These are phyloP conservation scores for Cucurbita maxima DNA, from an alignment of 306 rosid genomes.

Conservation along the genomic window DNA sequence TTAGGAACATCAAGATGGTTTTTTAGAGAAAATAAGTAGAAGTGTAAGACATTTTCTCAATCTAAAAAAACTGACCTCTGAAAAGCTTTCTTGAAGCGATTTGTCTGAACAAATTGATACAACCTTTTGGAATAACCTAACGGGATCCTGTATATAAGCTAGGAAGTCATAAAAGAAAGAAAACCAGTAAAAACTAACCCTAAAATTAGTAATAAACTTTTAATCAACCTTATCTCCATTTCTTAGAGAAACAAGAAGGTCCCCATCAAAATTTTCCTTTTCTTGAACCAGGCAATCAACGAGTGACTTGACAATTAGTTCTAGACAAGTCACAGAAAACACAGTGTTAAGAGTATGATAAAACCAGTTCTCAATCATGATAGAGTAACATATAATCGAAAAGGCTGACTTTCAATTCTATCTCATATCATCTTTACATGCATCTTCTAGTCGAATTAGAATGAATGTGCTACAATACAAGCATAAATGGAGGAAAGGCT, in stretches of 20 bases:
- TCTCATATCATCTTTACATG: background rate
- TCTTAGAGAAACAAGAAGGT: slow-evolving; percentile 34
- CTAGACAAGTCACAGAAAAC: slow-evolving; percentile 15
- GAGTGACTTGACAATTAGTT: slow-evolving; percentile 41
- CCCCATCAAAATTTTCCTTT: slow-evolving; percentile 66
- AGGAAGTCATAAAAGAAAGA: background rate
- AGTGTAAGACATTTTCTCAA: background rate
- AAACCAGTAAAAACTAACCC: background rate
- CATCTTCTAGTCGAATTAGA: background rate
- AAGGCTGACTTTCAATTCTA: background rate
- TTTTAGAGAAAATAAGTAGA: background rate
- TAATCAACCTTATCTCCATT: slow-evolving; percentile 23
- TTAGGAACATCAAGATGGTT: background rate
- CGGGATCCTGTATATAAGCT: slow-evolving; percentile 38
- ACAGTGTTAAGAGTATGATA: slow-evolving; percentile 1
- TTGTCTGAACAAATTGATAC: slow-evolving; percentile 42
- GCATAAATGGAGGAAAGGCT: background rate
- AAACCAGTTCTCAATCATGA: background rate
- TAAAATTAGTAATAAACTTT: background rate
- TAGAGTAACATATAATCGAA: background rate
- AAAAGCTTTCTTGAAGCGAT: slow-evolving; percentile 26
- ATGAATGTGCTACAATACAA: background rate
- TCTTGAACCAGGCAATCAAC: slow-evolving; percentile 42
- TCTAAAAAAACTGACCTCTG: slow-evolving; percentile 43
- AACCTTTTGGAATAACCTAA: slow-evolving; percentile 28